phyloP scores from a whole-genome alignment of 2,329 filamentous ascomycete species.

The Mollisia scopiformis region DNA sequence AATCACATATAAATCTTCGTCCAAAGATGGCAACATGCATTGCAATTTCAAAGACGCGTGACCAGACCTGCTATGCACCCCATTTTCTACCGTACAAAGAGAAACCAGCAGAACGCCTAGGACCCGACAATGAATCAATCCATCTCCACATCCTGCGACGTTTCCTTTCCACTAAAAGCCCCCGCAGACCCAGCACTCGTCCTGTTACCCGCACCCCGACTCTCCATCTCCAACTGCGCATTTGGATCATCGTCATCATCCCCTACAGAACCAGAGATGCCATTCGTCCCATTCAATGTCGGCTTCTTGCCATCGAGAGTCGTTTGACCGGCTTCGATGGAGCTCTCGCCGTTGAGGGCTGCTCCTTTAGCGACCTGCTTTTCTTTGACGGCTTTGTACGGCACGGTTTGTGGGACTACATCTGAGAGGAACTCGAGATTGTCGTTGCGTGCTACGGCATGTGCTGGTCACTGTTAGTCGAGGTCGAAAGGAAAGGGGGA shows the following conservation, averaged over 20 bases:
- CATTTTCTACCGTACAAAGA: not conserved
- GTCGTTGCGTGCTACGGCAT: conserved; percentile 83
- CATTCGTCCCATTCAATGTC: conserved; percentile 20
- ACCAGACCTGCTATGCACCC: not conserved
- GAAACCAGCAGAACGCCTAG: not conserved
- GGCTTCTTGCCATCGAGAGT: conserved; percentile 35
- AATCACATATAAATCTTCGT: not conserved
- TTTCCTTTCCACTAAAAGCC: conserved; percentile 17
- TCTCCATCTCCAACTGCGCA: conserved; percentile 37
- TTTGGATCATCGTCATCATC: conserved; percentile 32
- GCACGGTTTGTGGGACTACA: conserved; percentile 83
- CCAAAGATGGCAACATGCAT: not conserved
- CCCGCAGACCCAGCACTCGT: conserved; percentile 22
- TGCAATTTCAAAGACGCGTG: not conserved
- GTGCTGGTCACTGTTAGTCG: conserved; percentile 55
- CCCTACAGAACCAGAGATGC: not conserved
- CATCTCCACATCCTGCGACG: conserved; percentile 35
- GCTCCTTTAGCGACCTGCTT: conserved; percentile 52
- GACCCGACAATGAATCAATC: conserved; percentile 18
- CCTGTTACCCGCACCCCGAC: conserved; percentile 22
- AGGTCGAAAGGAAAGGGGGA: conserved; percentile 11
- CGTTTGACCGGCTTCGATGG: conserved; percentile 32
- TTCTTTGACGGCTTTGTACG: conserved; percentile 79
- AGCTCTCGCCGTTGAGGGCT: conserved; percentile 36
- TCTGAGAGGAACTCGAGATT: conserved; percentile 95